phyloP scores from a whole-genome alignment of 352 stramenopile genomes.

The Phytophthora capsici region DNA sequence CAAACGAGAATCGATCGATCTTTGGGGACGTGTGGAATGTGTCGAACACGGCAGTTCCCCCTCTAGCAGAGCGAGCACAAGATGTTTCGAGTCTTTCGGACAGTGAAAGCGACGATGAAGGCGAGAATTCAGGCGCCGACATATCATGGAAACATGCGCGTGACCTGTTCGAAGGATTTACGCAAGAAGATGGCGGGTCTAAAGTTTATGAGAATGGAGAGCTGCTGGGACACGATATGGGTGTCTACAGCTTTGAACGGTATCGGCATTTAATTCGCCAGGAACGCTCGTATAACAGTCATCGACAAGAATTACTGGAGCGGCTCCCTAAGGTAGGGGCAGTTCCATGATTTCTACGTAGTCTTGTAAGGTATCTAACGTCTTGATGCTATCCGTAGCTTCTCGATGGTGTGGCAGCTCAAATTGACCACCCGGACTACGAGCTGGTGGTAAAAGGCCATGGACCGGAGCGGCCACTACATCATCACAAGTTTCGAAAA shows the following conservation, averaged over 20 bases:
- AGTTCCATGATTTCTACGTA: background rate
- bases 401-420: conserved; percentile 37
- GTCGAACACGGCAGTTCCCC: conserved; percentile 34
- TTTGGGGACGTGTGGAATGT: conserved; percentile 62
- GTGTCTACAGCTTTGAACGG: conserved; percentile 54
- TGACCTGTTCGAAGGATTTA: conserved; percentile 25
- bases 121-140: conserved; percentile 19
- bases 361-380: conserved; percentile 16
- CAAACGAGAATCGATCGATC: conserved; percentile 8
- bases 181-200: conserved; percentile 45
- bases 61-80: conserved; percentile 37
- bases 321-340: conserved; percentile 61
- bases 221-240: conserved; percentile 37
- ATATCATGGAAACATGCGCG: conserved; percentile 28
- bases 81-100: conserved; percentile 71
- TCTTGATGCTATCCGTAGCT: conserved; percentile 28
- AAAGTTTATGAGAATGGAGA: conserved; percentile 49
- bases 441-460: conserved; percentile 59
- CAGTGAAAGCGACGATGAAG: conserved; percentile 77
- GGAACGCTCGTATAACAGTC: conserved; percentile 61
- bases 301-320: conserved; percentile 54
- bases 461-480: conserved; percentile 50
- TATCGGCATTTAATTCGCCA: conserved; percentile 68
- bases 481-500: conserved; percentile 19
- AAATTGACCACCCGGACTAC: conserved; percentile 55